A percentile compares a stretch with the other conserved stretches of the same genome.
phyloP scores from a whole-genome alignment of 2,329 filamentous ascomycete species.

The Fusarium stilboides region DNA sequence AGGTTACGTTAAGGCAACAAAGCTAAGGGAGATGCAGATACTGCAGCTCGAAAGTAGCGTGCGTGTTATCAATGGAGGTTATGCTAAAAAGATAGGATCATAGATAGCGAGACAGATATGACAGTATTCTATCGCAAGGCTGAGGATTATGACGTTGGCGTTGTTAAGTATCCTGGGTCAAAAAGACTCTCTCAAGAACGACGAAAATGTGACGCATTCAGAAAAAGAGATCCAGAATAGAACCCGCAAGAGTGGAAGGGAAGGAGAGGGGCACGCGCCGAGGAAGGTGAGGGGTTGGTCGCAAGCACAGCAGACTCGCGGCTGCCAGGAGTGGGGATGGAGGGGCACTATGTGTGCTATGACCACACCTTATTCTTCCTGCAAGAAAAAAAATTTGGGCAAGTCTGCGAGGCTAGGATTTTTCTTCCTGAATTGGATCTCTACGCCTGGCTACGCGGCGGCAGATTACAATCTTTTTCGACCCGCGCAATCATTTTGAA shows the following conservation, averaged over 20 bases:
- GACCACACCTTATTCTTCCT: constrained; percentile 53
- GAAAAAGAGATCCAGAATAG: constrained; percentile 27
- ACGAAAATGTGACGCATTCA: constrained; percentile 41
- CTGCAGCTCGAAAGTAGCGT: constrained; percentile 5
- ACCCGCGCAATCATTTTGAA: constrained; percentile 17
- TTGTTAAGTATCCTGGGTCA: constrained; percentile 20
- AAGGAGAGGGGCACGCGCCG: constrained; percentile 30
- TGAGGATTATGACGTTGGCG: constrained; percentile 9
- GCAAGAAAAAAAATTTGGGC: constrained; percentile 54
- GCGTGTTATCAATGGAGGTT: constrained; percentile 2
- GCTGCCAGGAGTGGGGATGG: constrained; percentile 46
- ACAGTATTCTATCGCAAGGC: background rate
- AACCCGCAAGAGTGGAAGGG: constrained; percentile 22
- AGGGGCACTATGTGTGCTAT: constrained; percentile 52
- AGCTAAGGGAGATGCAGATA: constrained; percentile 13
- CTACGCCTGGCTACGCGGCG: constrained; percentile 50
- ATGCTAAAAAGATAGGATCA: constrained; percentile 16
- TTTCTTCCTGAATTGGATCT: constrained; percentile 49
- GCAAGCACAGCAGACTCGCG: background rate
- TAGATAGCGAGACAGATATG: background rate
- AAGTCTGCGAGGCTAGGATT: constrained; percentile 50
- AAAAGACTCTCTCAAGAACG: constrained; percentile 11
- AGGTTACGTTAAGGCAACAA: constrained; percentile 19
- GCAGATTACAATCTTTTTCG: constrained; percentile 28
- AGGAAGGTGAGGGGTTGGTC: constrained; percentile 36